phyloP scores from a whole-genome alignment of 768 basidiomycete genomes.

The Cyathus striatus region DNA sequence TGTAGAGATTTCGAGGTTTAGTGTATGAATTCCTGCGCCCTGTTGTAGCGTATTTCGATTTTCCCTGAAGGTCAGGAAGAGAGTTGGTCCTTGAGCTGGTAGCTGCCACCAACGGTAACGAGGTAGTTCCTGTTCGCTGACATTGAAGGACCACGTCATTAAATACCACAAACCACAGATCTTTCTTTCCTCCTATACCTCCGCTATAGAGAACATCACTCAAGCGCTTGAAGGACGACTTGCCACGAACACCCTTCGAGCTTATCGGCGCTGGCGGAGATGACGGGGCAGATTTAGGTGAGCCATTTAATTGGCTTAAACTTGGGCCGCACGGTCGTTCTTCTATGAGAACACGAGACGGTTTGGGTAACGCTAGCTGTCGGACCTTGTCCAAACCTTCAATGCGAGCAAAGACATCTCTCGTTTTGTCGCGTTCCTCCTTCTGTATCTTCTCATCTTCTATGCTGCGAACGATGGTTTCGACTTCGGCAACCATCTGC shows the following conservation, averaged over 20 bases:
- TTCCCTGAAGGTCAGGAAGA: conserved; percentile 78
- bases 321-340: conserved; percentile 56
- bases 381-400: conserved; percentile 94
- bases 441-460: conserved; percentile 98
- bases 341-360: conserved; percentile 81
- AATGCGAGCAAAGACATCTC: conserved; percentile 93
- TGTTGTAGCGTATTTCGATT: conserved; percentile 79
- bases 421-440: conserved; percentile 92
- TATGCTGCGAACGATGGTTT: conserved; percentile 92
- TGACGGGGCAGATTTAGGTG: conserved; percentile 24
- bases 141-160: conserved; percentile 94
- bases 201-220: conserved; percentile 78
- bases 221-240: conserved; percentile 83
- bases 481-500: conserved; percentile 96
- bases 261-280: conserved; percentile 37
- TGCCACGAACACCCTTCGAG: conserved; percentile 68
- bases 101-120: conserved; percentile 66
- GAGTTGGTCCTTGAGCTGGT: conserved; percentile 70
- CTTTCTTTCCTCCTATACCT: conserved; percentile 67
- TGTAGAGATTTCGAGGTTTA: conserved; percentile 88
- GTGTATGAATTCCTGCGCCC: conserved; percentile 72
- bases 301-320: conserved; percentile 18
- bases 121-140: conserved; percentile 86
- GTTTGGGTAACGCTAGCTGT: conserved; percentile 88
- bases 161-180: conserved; percentile 93